phyloP scores from a whole-genome alignment of 2,329 filamentous ascomycete genomes.

The Akanthomyces lecanii region DNA sequence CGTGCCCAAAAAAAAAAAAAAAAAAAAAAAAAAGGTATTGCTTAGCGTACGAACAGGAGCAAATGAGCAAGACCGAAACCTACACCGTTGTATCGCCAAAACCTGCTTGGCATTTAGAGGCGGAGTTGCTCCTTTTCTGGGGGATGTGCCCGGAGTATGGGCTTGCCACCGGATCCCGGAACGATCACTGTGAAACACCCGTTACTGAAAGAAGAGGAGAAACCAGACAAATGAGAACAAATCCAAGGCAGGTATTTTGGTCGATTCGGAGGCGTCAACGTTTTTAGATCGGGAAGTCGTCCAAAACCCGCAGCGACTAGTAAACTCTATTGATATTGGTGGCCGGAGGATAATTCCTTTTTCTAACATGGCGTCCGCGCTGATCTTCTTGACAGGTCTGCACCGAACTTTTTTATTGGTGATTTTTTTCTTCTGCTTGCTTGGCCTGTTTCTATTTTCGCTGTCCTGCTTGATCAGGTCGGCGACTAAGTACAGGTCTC shows the following conservation, averaged over 20 bases:
- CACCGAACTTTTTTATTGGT: not conserved
- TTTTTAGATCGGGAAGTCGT: not conserved
- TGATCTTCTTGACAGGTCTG: not conserved
- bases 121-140: not conserved
- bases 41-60: not conserved
- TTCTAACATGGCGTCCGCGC: not conserved
- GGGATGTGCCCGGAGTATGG: conserved; percentile 1
- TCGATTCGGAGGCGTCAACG: not conserved
- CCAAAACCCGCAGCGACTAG: not conserved
- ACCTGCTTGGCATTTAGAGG: not conserved
- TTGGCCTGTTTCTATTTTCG: not conserved
- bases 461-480: not conserved
- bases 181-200: too few relatives aligned
- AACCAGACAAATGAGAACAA: not conserved
- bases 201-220: too few relatives aligned
- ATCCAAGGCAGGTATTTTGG: not conserved
- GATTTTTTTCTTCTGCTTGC: not conserved
- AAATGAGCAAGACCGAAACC: not conserved
- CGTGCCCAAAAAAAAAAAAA: not conserved
- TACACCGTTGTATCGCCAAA: not conserved
- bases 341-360: not conserved
- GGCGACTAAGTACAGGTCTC: not conserved
- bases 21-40: not conserved
- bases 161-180: too few relatives aligned
- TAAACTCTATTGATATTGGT: not conserved